Evolutionary conservation across 257 asterid species (phyloP), one percentile per base, ranked within the genome.

Genomic region (Vinca minor): DNA sequence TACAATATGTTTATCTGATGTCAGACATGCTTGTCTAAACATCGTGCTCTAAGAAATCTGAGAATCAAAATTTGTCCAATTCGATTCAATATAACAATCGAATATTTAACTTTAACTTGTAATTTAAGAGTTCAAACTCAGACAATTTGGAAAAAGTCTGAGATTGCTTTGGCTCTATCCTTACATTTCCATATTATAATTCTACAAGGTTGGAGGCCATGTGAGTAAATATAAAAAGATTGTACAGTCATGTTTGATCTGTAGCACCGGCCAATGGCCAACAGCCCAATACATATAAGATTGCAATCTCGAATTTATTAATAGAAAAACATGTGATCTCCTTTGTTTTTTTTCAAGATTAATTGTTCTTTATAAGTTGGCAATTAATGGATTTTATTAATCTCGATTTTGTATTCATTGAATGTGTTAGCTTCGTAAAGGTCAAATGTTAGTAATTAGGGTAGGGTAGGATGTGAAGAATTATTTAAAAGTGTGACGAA

Each of bases 351-450:
- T 31, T 31, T 26, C 18, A 21, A 32, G 18, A 50, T 20, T 38
- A 38, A n/a, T 44, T 20, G 28, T 29, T n/a, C n/a, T 45, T 17
- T 34, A 8, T 8, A 36, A 26, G 62, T 25, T 9, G 39, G 62
- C 47, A 32, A 64, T 48, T 11, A 21, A 47, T 34, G 38, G 29
- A 48, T n/a, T 48, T 48, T 29, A 36, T 34, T 38, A 17, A 2
- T 39, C 8, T 52, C n/a, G 21, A 65, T 52, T 34, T 52, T 23
- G 31, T 18, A 54, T 65, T 23, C 70, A 65, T 53, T 65, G 70
- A 65, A 65, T 65, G 44, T 18, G 36, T 39, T 13, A 15, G 29
- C 5, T 39, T 65, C 15, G 12, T 50, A 18, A 36, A 36, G 26
- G 69, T 52, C 62, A 65, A 65, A 42, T 26, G 42, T 26, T 53